Evolutionary conservation across 2,329 filamentous ascomycete genomes (phyloP).

Genomic region (Malbranchea zuffiana): DNA sequence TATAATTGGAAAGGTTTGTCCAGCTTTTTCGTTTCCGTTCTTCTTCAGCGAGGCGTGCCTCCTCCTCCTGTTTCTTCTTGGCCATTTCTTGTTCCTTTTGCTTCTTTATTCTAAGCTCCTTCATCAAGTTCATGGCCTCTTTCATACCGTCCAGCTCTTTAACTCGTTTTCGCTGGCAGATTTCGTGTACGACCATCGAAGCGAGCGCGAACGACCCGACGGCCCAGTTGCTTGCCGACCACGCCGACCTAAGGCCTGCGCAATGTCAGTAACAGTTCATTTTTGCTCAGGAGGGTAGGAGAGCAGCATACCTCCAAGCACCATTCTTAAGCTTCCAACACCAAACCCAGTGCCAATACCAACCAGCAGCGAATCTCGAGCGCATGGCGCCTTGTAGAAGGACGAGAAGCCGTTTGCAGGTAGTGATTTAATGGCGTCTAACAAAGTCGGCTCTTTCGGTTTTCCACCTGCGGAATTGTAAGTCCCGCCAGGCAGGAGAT

Average conservation of each 20-base stretch:
- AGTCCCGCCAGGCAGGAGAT: constrained; percentile 46
- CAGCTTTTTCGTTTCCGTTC: constrained; percentile 34
- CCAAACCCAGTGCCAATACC: constrained; percentile 73
- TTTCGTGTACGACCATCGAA: constrained; percentile 67
- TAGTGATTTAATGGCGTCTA: constrained; percentile 33
- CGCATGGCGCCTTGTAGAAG: constrained; percentile 70
- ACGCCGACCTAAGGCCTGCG: constrained; percentile 44
- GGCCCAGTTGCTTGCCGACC: constrained; percentile 70
- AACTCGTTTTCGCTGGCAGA: constrained; percentile 63
- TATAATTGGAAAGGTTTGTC: constrained; percentile 36
- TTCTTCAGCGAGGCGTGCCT: constrained; percentile 26
- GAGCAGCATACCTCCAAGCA: constrained; percentile 55
- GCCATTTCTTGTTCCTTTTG: constrained; percentile 39
- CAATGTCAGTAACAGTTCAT: constrained; percentile 10
- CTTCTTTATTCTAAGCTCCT: constrained; percentile 58
- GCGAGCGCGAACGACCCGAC: constrained; percentile 63
- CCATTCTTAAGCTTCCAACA: constrained; percentile 60
- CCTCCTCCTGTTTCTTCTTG: constrained; percentile 28
- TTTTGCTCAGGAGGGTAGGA: background rate
- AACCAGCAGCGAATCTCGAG: constrained; percentile 67
- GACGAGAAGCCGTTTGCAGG: constrained; percentile 46
- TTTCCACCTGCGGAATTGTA: constrained; percentile 51
- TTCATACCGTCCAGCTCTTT: constrained; percentile 76
- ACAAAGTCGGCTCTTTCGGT: constrained; percentile 32
- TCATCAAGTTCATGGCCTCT: constrained; percentile 71